phyloP scores from a whole-genome alignment of 352 stramenopile species.

The Phytopythium litorale region DNA sequence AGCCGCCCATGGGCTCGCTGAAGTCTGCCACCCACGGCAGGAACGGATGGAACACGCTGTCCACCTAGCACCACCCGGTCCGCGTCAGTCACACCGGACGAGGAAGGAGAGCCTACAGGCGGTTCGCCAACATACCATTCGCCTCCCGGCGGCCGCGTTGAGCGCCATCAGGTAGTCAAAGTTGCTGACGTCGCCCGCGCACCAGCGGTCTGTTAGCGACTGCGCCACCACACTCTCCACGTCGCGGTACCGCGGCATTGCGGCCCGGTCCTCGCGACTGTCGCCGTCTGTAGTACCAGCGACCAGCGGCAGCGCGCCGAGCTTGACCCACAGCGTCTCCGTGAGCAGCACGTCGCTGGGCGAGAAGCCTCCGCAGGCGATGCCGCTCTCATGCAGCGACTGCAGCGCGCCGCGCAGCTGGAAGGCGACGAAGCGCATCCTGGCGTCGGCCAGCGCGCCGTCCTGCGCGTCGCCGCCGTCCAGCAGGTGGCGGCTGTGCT shows the following conservation, averaged over 20 bases:
- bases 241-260: conserved; percentile 4
- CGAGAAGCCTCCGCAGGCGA: conserved; percentile 39
- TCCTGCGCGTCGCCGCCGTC: conserved; percentile 17
- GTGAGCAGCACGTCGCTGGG: conserved; percentile 42
- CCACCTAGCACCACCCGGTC: conserved; percentile 24
- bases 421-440: conserved; percentile 67
- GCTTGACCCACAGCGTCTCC: conserved; percentile 44
- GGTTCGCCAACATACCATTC: conserved; percentile 35
- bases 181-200: conserved; percentile 84
- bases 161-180: conserved; percentile 93
- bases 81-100: neutral
- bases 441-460: conserved; percentile 40
- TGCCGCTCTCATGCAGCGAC: conserved; percentile 36
- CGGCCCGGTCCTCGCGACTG: neutral
- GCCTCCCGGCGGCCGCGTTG: conserved; percentile 88
- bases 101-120: neutral
- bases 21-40: conserved; percentile 97
- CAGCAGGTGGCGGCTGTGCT: conserved; percentile 62
- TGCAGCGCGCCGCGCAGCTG: conserved; percentile 44
- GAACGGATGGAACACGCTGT: conserved; percentile 88
- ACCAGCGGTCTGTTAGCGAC: conserved; percentile 87
- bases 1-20: conserved; percentile 41
- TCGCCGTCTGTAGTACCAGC: neutral
- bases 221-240: conserved; percentile 16
- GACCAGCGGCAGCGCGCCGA: conserved; percentile 33